Conservation (phyloP, 345 rosid genomes). For the Eucalyptus pauciflora region DNA sequence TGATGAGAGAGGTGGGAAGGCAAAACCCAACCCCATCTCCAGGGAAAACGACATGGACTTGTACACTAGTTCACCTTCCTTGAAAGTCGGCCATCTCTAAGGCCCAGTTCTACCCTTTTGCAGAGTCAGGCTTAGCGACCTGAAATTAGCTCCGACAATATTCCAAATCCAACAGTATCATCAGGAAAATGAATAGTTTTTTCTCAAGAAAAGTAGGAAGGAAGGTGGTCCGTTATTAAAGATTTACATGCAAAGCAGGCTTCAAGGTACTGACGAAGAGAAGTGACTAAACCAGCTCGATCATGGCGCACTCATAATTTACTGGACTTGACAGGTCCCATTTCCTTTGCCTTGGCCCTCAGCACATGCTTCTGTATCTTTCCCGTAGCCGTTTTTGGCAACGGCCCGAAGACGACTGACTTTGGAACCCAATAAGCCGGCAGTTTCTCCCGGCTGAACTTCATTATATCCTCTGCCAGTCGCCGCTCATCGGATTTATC, state of each 20-base stretch:
- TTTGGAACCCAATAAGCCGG: conserved; percentile 85
- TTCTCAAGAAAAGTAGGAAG: not conserved
- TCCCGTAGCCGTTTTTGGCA: conserved; percentile 92
- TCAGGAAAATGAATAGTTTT: not conserved
- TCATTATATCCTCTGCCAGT: conserved; percentile 54
- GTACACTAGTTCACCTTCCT: not conserved
- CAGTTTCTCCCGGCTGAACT: conserved; percentile 53
- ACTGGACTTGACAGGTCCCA: conserved; percentile 58
- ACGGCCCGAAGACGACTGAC: conserved; percentile 67
- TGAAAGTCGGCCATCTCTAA: not conserved
- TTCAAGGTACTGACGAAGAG: not conserved
- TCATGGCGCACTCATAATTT: conserved; percentile 18
- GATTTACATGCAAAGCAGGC: not conserved
- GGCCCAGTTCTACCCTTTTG: not conserved
- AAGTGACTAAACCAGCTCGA: not conserved
- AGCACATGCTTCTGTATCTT: conserved; percentile 84
- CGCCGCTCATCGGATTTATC: conserved; percentile 21
- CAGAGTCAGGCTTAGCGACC: not conserved
- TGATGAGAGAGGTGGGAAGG: not conserved
- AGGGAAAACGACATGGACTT: not conserved
- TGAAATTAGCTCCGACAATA: not conserved
- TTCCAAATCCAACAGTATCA: not conserved
- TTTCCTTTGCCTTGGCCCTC: conserved; percentile 63
- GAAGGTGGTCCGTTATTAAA: not conserved
- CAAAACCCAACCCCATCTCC: not conserved